Evolutionary conservation across 2,329 filamentous ascomycete genomes (phyloP).

Genomic region (Fusarium musae): DNA sequence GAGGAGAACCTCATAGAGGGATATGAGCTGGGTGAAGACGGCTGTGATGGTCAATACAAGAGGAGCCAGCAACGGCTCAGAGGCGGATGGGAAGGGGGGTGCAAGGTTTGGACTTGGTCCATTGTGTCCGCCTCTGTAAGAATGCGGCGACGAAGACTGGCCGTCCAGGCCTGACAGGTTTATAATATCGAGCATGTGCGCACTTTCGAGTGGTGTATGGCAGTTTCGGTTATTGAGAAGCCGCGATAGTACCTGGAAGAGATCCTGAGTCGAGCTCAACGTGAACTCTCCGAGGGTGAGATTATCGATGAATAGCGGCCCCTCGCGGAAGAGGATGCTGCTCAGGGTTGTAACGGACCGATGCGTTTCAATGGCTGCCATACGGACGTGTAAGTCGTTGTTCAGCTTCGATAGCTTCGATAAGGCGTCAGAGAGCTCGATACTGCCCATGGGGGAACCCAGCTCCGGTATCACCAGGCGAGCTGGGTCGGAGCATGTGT

Average conservation of each 20-base stretch:
- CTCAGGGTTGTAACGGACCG: neutral
- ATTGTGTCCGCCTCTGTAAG: neutral
- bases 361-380: neutral
- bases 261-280: neutral
- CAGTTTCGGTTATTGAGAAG: neutral
- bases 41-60: neutral
- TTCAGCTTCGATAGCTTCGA: neutral
- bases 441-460: accelerated
- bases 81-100: neutral
- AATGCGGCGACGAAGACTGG: neutral
- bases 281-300: neutral
- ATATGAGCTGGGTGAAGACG: neutral
- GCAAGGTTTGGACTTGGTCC: neutral
- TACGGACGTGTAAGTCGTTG: neutral
- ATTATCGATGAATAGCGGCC: neutral
- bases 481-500: neutral
- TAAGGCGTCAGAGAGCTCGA: accelerated
- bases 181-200: neutral
- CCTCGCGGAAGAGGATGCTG: neutral
- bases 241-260: neutral
- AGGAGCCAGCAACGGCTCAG: neutral
- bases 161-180: neutral
- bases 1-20: neutral
- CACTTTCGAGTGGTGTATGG: accelerated
- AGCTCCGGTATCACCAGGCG: neutral